phyloP scores from a whole-genome alignment of 2,329 filamentous ascomycete species.

The Penicillium sp. region DNA sequence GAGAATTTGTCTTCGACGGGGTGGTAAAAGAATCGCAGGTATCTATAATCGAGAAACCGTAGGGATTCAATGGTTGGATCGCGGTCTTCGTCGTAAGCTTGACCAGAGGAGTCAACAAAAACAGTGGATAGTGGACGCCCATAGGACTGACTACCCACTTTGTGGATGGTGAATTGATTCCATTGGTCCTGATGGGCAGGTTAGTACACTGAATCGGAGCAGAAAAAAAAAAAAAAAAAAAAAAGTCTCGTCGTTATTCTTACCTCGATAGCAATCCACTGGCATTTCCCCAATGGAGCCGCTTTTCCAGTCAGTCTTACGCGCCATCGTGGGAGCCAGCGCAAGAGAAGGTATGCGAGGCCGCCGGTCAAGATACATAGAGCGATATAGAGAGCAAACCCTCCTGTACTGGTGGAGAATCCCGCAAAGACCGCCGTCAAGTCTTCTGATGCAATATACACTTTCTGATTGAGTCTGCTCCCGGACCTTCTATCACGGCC shows the following conservation, averaged over 20 bases:
- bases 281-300: conserved; percentile 69
- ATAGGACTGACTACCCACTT: conserved; percentile 62
- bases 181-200: conserved; percentile 72
- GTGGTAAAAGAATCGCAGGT: conserved; percentile 90
- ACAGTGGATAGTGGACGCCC: conserved; percentile 65
- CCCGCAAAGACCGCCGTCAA: conserved; percentile 91
- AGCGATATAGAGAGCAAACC: conserved; percentile 67
- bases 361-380: conserved; percentile 75
- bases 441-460: conserved; percentile 92
- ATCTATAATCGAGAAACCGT: conserved; percentile 84
- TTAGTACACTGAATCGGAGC: conserved; percentile 23
- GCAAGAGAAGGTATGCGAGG: conserved; percentile 77
- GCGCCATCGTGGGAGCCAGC: conserved; percentile 89
- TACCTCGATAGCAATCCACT: conserved; percentile 90
- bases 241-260: conserved; percentile 25
- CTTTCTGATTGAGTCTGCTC: conserved; percentile 77
- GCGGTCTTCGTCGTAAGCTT: conserved; percentile 64
- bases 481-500: conserved; percentile 61
- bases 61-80: conserved; percentile 77
- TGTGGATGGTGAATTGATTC: conserved; percentile 82
- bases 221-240: too few species aligned
- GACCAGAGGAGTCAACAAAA: conserved; percentile 53
- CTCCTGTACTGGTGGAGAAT: conserved; percentile 74
- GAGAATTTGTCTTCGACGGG: conserved; percentile 86
- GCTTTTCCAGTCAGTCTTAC: conserved; percentile 72